phyloP scores from a whole-genome alignment of 23 red algal species.

The Pyropia yezoensis region DNA sequence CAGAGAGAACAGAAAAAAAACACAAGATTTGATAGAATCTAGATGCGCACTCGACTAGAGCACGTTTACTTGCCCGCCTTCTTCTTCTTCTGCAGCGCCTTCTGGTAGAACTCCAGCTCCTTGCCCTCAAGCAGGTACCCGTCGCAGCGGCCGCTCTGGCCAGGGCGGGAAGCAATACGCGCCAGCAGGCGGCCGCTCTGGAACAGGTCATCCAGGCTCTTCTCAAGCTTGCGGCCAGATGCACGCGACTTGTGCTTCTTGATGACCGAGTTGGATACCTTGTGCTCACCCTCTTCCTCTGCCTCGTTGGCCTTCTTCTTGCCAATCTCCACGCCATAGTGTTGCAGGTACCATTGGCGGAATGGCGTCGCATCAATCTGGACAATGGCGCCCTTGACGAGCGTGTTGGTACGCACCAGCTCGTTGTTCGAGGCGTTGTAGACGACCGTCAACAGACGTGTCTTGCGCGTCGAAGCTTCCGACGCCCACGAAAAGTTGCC shows the following conservation, averaged over 20 bases:
- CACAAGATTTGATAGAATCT: background rate
- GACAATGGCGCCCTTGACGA: slow-evolving; percentile 93
- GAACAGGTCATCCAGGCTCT: slow-evolving; percentile 81
- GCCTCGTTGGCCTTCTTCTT: slow-evolving; percentile 86
- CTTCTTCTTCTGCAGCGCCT: slow-evolving; percentile 88
- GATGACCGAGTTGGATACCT: slow-evolving; percentile 12
- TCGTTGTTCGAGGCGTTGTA: slow-evolving; percentile 99
- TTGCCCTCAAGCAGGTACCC: slow-evolving; percentile 95
- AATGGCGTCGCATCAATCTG: slow-evolving; percentile 95
- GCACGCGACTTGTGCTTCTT: slow-evolving; percentile 31
- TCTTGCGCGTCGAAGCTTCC: slow-evolving; percentile 68
- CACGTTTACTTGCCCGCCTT: slow-evolving; percentile 69
- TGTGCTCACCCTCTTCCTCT: slow-evolving; percentile 49
- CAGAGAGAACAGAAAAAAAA: background rate
- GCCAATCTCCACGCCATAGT: slow-evolving; percentile 93
- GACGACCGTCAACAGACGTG: slow-evolving; percentile 80
- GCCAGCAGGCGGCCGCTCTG: slow-evolving; percentile 81
- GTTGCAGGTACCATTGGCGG: slow-evolving; percentile 75
- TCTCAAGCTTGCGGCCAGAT: slow-evolving; percentile 9
- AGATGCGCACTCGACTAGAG: background rate
- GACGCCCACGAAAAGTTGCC: slow-evolving; percentile 95
- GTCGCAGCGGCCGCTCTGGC: slow-evolving; percentile 90
- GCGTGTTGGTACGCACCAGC: slow-evolving; percentile 95
- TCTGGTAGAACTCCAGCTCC: slow-evolving; percentile 93
- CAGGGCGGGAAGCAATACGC: slow-evolving; percentile 73